These are phyloP conservation scores for Cladosporium sp. DNA, from an alignment of 2,329 filamentous ascomycete genomes.

Conservation along the genomic window DNA sequence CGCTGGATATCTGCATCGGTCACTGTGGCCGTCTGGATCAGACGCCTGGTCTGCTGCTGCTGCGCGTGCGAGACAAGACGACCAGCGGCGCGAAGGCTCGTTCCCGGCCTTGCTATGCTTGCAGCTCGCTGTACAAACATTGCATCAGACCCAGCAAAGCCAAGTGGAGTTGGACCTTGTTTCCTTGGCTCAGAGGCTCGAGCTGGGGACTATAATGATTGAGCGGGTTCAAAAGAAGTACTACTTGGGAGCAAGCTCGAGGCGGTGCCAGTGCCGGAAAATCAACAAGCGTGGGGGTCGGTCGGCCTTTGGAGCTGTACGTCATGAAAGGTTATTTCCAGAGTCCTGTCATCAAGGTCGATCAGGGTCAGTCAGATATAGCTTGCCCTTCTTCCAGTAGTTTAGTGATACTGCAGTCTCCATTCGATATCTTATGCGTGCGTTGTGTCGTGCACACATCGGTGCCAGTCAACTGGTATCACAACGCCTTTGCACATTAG, in stretches of 20 bases:
- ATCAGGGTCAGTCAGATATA: conserved; percentile 9
- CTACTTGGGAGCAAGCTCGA: neutral
- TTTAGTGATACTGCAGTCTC: neutral
- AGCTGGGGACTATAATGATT: conserved; percentile 3
- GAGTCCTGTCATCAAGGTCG: conserved; percentile 2
- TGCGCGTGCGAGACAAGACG: neutral
- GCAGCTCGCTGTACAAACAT: conserved; percentile 13
- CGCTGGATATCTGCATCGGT: conserved; percentile 75
- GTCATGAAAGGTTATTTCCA: conserved; percentile 6
- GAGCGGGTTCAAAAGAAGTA: neutral
- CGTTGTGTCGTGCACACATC: neutral
- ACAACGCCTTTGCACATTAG: neutral
- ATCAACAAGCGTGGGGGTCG: conserved; percentile 14
- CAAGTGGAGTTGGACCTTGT: conserved; percentile 13
- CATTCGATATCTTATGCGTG: neutral
- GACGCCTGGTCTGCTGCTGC: conserved; percentile 26
- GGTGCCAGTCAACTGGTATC: conserved; percentile 1
- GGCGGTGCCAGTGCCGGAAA: neutral
- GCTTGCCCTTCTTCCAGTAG: neutral
- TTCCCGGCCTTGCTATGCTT: conserved; percentile 8
- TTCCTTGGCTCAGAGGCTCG: conserved; percentile 15
- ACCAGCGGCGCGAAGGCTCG: neutral
- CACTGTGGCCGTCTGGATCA: conserved; percentile 45
- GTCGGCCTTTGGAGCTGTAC: neutral
- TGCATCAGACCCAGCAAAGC: conserved; percentile 1